Base-by-base conservation (phyloP, 768 basidiomycete genomes). In the Pholiota conissans region DNA sequence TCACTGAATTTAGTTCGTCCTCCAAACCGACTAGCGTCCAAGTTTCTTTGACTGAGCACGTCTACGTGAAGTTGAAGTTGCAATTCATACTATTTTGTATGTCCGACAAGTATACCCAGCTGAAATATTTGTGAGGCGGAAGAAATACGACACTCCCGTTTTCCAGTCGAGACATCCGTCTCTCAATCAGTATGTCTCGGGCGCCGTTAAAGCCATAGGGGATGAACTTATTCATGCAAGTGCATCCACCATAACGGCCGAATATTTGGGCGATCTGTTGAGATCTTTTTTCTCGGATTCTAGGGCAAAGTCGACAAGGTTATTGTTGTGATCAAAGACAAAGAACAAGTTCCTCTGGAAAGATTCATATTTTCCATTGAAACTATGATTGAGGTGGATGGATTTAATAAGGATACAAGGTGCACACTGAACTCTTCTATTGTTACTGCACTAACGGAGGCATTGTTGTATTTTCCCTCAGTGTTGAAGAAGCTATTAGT, bases 81-180 rank as follows among this genome's bases (percentile, higher is more conserved):
- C 92, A 9, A 87, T 97, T 58, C 95, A 98, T 67, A 88, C 88
- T 3, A 93, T 98, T 60, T 82, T 98, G 5, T 97, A 92, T 66
- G 85, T 94, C 27, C 87, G 96, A 18, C 89, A 91, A 63, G 80
- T 98, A 49, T 98, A 98, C 65, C 96, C 95, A 0, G 78, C 88
- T 40, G 91, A 91, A 55, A 79, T 97, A 18, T 98, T 98, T 69
- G 80, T 90, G 35, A 82, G 93, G 39, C 81, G 91, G 56, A 90
- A 90, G 74, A 95, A 94, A 69, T 97, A 95, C 70, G 86, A 93
- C 58, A 89, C 89, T 0, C 90, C 93, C 0, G 93, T 96, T 9
- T 98, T 86, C 68, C 94, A 97, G 73, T 93, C 92, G 3, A 85
- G 95, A n/a, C 92, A 95, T 69, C 94, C 95, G 2, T 83, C 84